Conservation (phyloP, 2,329 filamentous ascomycete genomes). For the Fusarium chuoi region DNA sequence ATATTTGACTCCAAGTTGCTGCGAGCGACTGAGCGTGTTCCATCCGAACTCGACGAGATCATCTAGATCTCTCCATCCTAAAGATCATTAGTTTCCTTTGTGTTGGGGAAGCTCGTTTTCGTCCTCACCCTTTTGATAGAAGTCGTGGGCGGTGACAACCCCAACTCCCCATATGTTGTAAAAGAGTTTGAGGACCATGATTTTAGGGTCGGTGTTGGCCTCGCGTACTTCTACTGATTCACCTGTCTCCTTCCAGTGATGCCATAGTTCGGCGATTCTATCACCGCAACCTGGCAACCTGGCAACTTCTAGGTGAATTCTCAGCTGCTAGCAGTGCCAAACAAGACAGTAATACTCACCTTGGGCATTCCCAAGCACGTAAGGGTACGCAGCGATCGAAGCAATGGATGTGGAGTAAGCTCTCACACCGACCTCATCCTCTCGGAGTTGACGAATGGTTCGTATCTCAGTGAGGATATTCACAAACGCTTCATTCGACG, state of each 20-base stretch:
- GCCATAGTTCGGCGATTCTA: conserved; percentile 82
- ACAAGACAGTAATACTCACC: conserved; percentile 49
- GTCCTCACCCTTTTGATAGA: conserved; percentile 71
- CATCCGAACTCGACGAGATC: conserved; percentile 88
- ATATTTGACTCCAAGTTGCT: conserved; percentile 94
- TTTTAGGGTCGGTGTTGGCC: conserved; percentile 70
- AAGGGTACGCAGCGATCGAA: conserved; percentile 82
- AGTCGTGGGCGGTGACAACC: conserved; percentile 80
- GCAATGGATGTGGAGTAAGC: conserved; percentile 92
- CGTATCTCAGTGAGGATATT: conserved; percentile 78
- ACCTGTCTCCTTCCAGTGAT: conserved; percentile 74
- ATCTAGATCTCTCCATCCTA: conserved; percentile 83
- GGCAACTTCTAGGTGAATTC: conserved; percentile 54
- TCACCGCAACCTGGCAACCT: conserved; percentile 81
- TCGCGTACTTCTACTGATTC: conserved; percentile 71
- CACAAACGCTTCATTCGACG: conserved; percentile 82
- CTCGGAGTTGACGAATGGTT: conserved; percentile 73
- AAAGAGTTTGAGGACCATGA: conserved; percentile 75
- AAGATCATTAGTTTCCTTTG: conserved; percentile 1
- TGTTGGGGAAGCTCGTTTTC: not conserved
- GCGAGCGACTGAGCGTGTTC: conserved; percentile 77
- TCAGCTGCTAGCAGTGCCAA: not conserved
- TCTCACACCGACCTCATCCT: conserved; percentile 81
- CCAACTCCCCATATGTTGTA: conserved; percentile 94
- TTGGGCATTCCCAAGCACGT: conserved; percentile 52